Percentiles rank a stretch among this genome's conserved stretches.
Evolutionary conservation across 2,329 filamentous ascomycete species (phyloP).

Genomic region (Penicillium sclerotigenum): DNA sequence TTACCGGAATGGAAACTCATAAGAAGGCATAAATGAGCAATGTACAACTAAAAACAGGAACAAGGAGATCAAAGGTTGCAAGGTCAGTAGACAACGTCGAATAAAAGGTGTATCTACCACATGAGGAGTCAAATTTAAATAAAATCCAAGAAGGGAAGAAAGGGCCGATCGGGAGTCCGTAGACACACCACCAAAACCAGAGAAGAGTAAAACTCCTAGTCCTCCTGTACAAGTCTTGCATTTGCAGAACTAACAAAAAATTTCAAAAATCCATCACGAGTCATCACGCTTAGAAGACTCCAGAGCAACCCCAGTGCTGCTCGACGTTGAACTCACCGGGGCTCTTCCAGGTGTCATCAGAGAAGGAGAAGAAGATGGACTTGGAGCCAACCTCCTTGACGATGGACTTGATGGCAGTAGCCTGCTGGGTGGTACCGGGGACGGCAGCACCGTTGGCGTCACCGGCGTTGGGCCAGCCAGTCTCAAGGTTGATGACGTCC

Average conservation of each 20-base stretch:
- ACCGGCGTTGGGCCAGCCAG: slow-evolving; percentile 78
- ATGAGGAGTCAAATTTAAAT: slow-evolving; percentile 26
- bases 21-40: slow-evolving; percentile 23
- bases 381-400: slow-evolving; percentile 61
- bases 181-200: slow-evolving; percentile 5
- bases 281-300: slow-evolving; percentile 46
- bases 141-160: slow-evolving; percentile 20
- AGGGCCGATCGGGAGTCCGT: slow-evolving; percentile 2
- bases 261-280: slow-evolving; percentile 10
- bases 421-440: slow-evolving; percentile 66
- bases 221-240: slow-evolving; percentile 29
- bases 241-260: slow-evolving; percentile 18
- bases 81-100: slow-evolving; percentile 30
- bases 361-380: slow-evolving; percentile 77
- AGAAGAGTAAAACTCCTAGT: slow-evolving; percentile 20
- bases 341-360: slow-evolving; percentile 79
- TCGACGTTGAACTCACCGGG: slow-evolving; percentile 69
- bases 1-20: slow-evolving; percentile 7
- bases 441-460: slow-evolving; percentile 68
- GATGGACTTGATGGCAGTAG: slow-evolving; percentile 69
- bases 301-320: slow-evolving; percentile 70
- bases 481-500: slow-evolving; percentile 79
- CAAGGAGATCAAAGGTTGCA: slow-evolving; percentile 24
- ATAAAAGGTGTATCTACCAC: slow-evolving; percentile 32
- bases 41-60: slow-evolving; percentile 24